A percentile compares a stretch with the other conserved stretches of the same genome.
Conservation (phyloP, 2,329 filamentous ascomycete genomes). For the Penicillium decumbens region DNA sequence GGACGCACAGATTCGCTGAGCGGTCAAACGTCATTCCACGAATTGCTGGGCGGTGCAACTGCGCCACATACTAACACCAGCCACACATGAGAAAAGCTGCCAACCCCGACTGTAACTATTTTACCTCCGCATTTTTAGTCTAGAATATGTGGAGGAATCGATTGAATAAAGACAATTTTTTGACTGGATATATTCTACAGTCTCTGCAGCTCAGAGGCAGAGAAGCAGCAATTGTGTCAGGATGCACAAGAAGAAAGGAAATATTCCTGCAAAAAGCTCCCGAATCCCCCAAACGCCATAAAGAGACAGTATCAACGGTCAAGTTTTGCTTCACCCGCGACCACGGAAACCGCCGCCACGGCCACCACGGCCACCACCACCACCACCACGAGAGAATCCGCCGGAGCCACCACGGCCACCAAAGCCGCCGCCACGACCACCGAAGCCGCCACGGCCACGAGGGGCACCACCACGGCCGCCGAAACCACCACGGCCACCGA, state of each 20-base stretch:
- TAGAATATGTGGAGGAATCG: neutral
- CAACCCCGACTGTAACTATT: slow-evolving; percentile 3
- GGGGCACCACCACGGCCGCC: slow-evolving; percentile 38
- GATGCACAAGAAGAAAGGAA: slow-evolving; percentile 37
- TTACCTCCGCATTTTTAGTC: neutral
- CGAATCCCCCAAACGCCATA: slow-evolving; percentile 43
- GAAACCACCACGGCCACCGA: slow-evolving; percentile 23
- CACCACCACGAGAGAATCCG: slow-evolving; percentile 21
- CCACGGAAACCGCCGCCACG: slow-evolving; percentile 22
- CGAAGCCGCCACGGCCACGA: slow-evolving; percentile 21
- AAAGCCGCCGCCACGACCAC: slow-evolving; percentile 22
- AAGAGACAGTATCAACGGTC: slow-evolving; percentile 35
- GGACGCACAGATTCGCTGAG: slow-evolving; percentile 30
- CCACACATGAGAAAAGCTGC: slow-evolving; percentile 20
- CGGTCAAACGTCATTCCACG: slow-evolving; percentile 37
- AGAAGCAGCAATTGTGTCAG: slow-evolving; percentile 32
- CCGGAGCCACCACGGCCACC: slow-evolving; percentile 22
- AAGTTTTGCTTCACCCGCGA: slow-evolving; percentile 22
- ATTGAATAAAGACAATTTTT: slow-evolving; percentile 15
- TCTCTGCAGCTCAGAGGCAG: slow-evolving; percentile 18
- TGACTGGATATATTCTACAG: slow-evolving; percentile 32
- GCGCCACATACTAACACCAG: slow-evolving; percentile 11
- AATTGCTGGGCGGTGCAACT: slow-evolving; percentile 24
- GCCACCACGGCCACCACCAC: slow-evolving; percentile 18
- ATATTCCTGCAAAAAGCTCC: slow-evolving; percentile 38